These are phyloP conservation scores for Phaeosphaeria sp. DNA, from an alignment of 2,329 filamentous ascomycete genomes.

Conservation along the genomic window DNA sequence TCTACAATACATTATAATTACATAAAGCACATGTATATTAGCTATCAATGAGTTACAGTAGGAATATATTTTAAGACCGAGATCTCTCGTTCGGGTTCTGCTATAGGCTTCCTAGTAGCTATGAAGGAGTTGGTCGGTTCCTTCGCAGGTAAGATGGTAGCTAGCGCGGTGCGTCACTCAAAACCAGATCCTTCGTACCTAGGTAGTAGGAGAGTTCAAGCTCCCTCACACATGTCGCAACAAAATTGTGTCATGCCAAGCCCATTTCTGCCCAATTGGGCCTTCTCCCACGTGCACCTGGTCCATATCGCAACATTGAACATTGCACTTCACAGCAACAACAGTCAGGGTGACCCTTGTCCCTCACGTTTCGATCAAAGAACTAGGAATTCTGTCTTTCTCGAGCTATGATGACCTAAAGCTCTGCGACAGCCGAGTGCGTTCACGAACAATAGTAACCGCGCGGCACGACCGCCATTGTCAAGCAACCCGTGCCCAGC, in stretches of 20 bases:
- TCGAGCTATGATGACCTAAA: slow-evolving; percentile 13
- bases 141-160: no score
- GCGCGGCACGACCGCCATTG: slow-evolving; percentile 27
- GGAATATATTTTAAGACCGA: no score
- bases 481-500: slow-evolving; percentile 29
- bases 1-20: no score
- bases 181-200: no score
- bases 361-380: neutral
- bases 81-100: no score
- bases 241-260: slow-evolving; percentile 20
- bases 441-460: slow-evolving; percentile 39
- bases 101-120: no score
- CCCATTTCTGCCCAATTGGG: slow-evolving; percentile 20
- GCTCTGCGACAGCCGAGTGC: slow-evolving; percentile 11
- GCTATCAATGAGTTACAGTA: no score
- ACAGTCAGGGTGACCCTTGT: slow-evolving; percentile 3
- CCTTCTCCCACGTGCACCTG: slow-evolving; percentile 18
- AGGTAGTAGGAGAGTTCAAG: neutral
- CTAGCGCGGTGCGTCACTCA: no score
- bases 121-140: no score
- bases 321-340: neutral
- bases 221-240: neutral
- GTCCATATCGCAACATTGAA: slow-evolving; percentile 7
- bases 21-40: no score
- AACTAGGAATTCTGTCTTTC: neutral